Percentiles rank a stretch among this genome's conserved stretches.
These are phyloP conservation scores for Thymus quinquecostatus DNA, from an alignment of 257 asterid genomes.

Conservation along the genomic window DNA sequence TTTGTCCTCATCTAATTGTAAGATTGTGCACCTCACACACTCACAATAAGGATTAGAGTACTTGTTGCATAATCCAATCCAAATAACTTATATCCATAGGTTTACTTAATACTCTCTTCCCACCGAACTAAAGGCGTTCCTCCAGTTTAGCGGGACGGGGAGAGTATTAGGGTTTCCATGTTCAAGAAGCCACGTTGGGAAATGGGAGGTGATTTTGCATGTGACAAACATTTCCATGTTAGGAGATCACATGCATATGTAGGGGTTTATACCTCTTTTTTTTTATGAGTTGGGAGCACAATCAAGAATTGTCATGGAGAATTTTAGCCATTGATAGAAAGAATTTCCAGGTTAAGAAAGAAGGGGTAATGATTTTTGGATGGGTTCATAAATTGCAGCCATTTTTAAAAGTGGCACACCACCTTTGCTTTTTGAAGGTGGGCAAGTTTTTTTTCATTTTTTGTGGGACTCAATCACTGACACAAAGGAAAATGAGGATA, in stretches of 20 bases:
- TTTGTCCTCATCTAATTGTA: slow-evolving; percentile 49
- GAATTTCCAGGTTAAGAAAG: not conserved
- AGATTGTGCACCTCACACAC: slow-evolving; percentile 21
- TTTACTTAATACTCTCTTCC: not conserved
- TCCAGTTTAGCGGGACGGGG: no score
- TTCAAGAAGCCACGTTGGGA: not conserved
- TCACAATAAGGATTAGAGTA: slow-evolving; percentile 1
- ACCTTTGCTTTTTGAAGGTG: slow-evolving; percentile 32
- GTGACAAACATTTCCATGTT: slow-evolving; percentile 3
- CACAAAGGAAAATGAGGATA: slow-evolving; percentile 38
- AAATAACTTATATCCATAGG: slow-evolving; percentile 24
- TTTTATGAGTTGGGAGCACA: not conserved
- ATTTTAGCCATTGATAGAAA: not conserved
- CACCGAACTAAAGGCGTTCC: no score
- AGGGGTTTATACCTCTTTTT: not conserved
- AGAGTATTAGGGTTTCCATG: no score
- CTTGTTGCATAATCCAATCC: slow-evolving; percentile 13
- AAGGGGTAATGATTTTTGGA: slow-evolving; percentile 18
- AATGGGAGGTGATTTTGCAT: not conserved
- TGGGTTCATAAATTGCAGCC: slow-evolving; percentile 22
- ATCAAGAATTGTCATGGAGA: not conserved
- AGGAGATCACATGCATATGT: not conserved
- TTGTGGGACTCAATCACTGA: slow-evolving; percentile 51
- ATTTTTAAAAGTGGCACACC: slow-evolving; percentile 28
- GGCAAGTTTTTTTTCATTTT: slow-evolving; percentile 40